Base-by-base conservation (phyloP, 2,329 filamentous ascomycete genomes). In the Fusarium multiceps region DNA sequence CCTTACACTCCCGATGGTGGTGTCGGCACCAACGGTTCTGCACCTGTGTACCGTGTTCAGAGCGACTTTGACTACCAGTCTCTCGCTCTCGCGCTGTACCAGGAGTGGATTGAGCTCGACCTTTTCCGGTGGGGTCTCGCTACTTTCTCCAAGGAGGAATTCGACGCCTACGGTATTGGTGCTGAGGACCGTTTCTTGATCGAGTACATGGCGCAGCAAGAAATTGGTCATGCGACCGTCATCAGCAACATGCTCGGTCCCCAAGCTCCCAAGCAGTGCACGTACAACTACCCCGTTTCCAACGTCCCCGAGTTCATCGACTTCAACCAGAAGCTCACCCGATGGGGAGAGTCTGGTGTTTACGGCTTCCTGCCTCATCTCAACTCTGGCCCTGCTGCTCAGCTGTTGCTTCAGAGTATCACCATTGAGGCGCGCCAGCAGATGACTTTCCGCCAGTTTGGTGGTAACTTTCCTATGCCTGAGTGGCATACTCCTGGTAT, bases 51-150 rank as follows among this genome's bases (percentile, higher is more conserved):
- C 79, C 89, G 91, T 65, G 89, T 92, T 1, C 86, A 93, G 74
- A 93, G 90, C 68, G 93, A 97, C 75, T 96, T 94, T 75, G 93
- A 96, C 78, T 96, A 91, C 77, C 86, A 95, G 77, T 94, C 92
- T 0, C 85, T 96, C 30, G 86, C 89, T 1, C 83, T 96, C 14
- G 92, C 87, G 14, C 82, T 95, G 0, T 94, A 95, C 76, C 91
- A 94, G 74, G 93, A 96, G 79, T 96, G 89, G 87, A 93, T 95
- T 56, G 92, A 96, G 80, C 84, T 96, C 2, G 93, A 96, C 76
- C 85, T 93, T 16, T 96, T 96, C 85, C 89, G 92, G 78, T 89
- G 91, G 76, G 92, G 91, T 16, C 85, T 96, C 5, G 88, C 87
- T 0, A 87, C 83, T 0, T 96, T 93, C 79, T 88, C 88, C 2